These are phyloP conservation scores for Aspergillus haitiensis DNA, from an alignment of 495 filamentous ascomycete species.

Conservation along the genomic window DNA sequence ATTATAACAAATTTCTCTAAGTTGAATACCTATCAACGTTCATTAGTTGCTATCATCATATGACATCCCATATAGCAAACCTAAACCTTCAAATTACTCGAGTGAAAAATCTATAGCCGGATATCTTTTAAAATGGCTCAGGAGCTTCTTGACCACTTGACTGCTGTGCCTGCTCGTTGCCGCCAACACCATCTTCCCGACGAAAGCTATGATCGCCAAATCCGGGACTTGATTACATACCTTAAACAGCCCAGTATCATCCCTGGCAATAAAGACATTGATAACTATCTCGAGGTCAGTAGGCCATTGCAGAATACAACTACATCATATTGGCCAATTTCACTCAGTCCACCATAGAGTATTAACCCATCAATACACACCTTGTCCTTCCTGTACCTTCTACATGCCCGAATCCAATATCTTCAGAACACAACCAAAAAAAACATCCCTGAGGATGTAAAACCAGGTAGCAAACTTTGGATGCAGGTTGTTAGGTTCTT, in stretches of 20 bases:
- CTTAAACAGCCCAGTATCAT: slow-evolving; percentile 25
- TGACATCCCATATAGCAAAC: no score
- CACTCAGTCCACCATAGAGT: slow-evolving; percentile 25
- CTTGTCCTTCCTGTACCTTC: slow-evolving; percentile 43
- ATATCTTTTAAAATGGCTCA: slow-evolving; percentile 19
- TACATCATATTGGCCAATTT: background rate
- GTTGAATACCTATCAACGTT: no score
- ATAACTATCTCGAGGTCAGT: slow-evolving; percentile 34
- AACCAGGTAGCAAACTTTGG: slow-evolving; percentile 47
- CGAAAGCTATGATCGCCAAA: slow-evolving; percentile 33
- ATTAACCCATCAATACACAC: slow-evolving; percentile 47
- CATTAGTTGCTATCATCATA: no score
- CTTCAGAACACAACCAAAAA: slow-evolving; percentile 26
- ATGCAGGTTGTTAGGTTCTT: slow-evolving; percentile 49
- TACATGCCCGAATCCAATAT: slow-evolving; percentile 36
- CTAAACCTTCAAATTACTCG: no score
- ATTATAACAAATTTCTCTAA: no score
- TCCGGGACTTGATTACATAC: slow-evolving; percentile 32
- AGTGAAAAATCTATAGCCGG: no score
- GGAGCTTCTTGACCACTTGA: slow-evolving; percentile 17
- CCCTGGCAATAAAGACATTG: slow-evolving; percentile 18
- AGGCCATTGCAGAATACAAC: no score
- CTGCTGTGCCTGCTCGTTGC: slow-evolving; percentile 17
- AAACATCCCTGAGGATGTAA: slow-evolving; percentile 27
- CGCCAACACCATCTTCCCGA: slow-evolving; percentile 12